Percentiles rank a stretch among this genome's conserved stretches.
Conservation (phyloP, 2,329 filamentous ascomycete species). For the Claviceps sp. region DNA sequence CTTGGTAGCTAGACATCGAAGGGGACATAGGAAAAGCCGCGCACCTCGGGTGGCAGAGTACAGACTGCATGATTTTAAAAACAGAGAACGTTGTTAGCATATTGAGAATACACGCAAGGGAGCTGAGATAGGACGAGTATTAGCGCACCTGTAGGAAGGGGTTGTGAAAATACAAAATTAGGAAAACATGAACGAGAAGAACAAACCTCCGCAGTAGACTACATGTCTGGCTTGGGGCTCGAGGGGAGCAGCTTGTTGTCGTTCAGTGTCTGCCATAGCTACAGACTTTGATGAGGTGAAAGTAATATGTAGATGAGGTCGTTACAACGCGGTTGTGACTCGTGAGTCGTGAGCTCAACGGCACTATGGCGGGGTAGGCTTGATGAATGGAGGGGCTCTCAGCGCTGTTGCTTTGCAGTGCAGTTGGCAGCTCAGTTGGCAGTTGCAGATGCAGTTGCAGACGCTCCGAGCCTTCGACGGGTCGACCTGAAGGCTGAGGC, state of each 20-base stretch:
- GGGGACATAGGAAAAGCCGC: slow-evolving; percentile 2
- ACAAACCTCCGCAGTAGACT: slow-evolving; percentile 46
- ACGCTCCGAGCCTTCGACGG: not conserved
- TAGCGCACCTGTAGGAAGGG: not conserved
- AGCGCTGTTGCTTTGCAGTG: not conserved
- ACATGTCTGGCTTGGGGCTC: slow-evolving; percentile 40
- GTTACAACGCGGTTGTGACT: not conserved
- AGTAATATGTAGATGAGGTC: not conserved
- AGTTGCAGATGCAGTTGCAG: not conserved
- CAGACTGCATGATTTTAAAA: slow-evolving; percentile 35
- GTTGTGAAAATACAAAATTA: not conserved
- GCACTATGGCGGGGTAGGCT: not conserved
- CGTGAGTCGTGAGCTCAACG: not conserved
- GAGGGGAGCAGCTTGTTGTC: slow-evolving; percentile 27
- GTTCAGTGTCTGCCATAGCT: slow-evolving; percentile 42
- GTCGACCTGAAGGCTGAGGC: too few relatives aligned
- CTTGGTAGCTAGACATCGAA: not conserved
- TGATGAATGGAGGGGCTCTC: not conserved
- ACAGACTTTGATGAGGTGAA: slow-evolving; percentile 10
- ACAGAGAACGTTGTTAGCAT: slow-evolving; percentile 2
- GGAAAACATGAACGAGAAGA: not conserved
- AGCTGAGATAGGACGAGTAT: not conserved
- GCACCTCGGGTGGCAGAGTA: slow-evolving; percentile 52
- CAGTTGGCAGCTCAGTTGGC: not conserved
- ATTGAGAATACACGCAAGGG: not conserved